Conservation (phyloP, 768 basidiomycete species). For the Tylopilus vinaceipallidus region DNA sequence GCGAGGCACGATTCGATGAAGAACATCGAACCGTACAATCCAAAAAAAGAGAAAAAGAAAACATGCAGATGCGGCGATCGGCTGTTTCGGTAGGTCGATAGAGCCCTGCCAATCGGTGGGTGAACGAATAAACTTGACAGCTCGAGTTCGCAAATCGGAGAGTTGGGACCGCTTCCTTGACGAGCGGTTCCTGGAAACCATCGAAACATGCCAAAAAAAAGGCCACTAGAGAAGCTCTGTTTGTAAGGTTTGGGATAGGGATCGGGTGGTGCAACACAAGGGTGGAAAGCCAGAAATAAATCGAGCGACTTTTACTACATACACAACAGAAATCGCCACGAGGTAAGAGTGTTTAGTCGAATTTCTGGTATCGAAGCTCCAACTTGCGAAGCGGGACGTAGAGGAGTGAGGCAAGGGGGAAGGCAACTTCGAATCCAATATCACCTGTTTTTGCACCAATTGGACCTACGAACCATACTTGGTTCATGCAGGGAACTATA, state of each 20-base stretch:
- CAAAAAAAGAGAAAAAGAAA: background rate
- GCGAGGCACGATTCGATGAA: background rate
- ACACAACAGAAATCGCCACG: background rate
- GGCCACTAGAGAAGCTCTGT: background rate
- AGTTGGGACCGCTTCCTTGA: constrained; percentile 1
- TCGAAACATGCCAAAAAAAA: constrained; percentile 12
- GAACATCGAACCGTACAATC: no score
- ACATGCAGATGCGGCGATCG: background rate
- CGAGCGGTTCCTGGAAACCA: constrained; percentile 20
- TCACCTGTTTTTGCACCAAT: constrained; percentile 65
- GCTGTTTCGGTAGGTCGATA: constrained; percentile 8
- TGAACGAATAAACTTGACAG: background rate
- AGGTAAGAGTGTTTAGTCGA: constrained; percentile 12
- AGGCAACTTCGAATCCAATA: constrained; percentile 66
- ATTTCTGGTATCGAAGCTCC: constrained; percentile 39
- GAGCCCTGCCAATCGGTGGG: background rate
- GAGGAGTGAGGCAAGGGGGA: constrained; percentile 42
- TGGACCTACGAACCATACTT: constrained; percentile 70
- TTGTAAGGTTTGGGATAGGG: background rate
- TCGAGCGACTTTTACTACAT: constrained; percentile 7
- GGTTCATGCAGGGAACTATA: constrained; percentile 65
- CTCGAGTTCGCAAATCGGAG: background rate
- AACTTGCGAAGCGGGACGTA: constrained; percentile 56
- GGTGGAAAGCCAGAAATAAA: constrained; percentile 2
- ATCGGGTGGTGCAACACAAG: background rate